Evolutionary conservation across 2,329 filamentous ascomycete species (phyloP).

Genomic region (Dactylonectria macrodidyma): DNA sequence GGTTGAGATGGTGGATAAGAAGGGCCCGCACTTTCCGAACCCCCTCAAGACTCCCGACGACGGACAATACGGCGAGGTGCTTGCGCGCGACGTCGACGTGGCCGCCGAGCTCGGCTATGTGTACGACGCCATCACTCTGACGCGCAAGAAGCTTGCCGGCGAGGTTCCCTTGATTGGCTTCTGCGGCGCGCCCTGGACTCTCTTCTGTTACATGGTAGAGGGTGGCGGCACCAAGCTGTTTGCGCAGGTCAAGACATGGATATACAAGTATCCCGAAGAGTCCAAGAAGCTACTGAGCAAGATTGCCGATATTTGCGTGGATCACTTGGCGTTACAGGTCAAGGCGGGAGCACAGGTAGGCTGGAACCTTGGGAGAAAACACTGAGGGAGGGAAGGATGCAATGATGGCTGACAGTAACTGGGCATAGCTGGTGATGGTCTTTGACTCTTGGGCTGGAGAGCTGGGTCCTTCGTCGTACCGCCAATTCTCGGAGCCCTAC

Average conservation of each 20-base stretch:
- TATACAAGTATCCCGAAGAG: conserved; percentile 88
- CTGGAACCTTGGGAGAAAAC: not conserved
- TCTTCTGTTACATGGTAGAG: conserved; percentile 99
- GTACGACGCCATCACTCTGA: conserved; percentile 94
- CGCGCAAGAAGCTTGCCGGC: conserved; percentile 87
- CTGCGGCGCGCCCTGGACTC: conserved; percentile 96
- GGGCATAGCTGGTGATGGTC: conserved; percentile 83
- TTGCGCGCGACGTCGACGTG: conserved; percentile 86
- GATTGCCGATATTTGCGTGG: conserved; percentile 94
- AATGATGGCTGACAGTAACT: not conserved
- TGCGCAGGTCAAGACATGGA: conserved; percentile 94
- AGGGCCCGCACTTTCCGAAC: conserved; percentile 93
- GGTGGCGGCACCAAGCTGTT: conserved; percentile 97
- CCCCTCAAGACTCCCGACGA: conserved; percentile 86
- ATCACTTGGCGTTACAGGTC: conserved; percentile 93
- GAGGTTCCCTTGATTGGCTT: conserved; percentile 96
- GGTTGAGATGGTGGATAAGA: conserved; percentile 99
- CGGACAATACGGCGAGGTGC: conserved; percentile 83
- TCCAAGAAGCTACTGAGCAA: conserved; percentile 88
- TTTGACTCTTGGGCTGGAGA: conserved; percentile 99
- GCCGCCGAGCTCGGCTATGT: conserved; percentile 91
- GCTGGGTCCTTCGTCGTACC: conserved; percentile 87
- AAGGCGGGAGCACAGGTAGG: conserved; percentile 89
- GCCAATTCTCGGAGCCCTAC: conserved; percentile 88
- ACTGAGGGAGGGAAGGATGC: not conserved